Evolutionary conservation across 331 rosid genomes (phyloP).

Genomic region (Quercus lobata): DNA sequence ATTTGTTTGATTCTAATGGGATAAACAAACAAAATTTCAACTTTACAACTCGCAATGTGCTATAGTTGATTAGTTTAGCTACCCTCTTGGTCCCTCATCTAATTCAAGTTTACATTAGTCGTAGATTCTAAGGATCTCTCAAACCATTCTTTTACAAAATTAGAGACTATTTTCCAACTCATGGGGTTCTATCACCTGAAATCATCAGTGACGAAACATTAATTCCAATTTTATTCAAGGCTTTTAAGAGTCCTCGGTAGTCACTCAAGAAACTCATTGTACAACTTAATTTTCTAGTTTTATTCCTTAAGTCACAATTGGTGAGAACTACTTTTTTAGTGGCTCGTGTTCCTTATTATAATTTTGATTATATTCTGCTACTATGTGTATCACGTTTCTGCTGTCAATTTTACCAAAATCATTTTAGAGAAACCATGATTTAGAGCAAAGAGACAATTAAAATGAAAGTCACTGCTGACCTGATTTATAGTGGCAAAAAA

Average conservation of each 20-base stretch:
- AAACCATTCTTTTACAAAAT: background rate
- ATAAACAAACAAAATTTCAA: background rate
- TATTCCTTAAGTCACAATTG: no score
- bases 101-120: background rate
- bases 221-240: background rate
- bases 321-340: no score
- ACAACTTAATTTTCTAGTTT: background rate
- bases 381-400: background rate
- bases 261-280: background rate
- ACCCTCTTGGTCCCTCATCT: background rate
- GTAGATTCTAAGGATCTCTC: background rate
- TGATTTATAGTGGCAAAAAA: background rate
- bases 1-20: no score
- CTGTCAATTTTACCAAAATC: background rate
- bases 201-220: background rate
- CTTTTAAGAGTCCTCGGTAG: background rate
- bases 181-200: background rate
- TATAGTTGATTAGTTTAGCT: no score
- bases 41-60: no score
- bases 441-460: background rate
- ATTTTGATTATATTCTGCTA: no score
- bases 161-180: background rate
- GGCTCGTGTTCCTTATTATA: no score
- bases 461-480: conserved; percentile 11
- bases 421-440: background rate